Evolutionary conservation across 352 stramenopile genomes (phyloP).

Genomic region (Globisporangium lucens): DNA sequence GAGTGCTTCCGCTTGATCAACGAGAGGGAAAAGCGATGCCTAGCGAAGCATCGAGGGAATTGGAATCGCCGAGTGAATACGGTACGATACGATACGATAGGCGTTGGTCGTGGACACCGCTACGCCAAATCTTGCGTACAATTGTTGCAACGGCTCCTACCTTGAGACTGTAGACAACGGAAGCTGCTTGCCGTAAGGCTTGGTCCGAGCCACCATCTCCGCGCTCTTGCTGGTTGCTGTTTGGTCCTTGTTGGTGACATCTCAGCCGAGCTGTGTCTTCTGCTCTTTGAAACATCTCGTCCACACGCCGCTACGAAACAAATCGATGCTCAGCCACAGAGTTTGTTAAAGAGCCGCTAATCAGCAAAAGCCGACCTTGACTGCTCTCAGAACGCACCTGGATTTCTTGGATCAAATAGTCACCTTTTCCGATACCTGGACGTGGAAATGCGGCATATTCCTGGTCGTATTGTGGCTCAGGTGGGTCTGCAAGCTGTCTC

Average conservation of each 20-base stretch:
- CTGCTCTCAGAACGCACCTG: slow-evolving; percentile 23
- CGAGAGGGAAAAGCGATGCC: slow-evolving; percentile 48
- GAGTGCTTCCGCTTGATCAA: slow-evolving; percentile 48
- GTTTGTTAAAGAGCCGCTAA: not conserved
- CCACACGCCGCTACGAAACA: slow-evolving; percentile 34
- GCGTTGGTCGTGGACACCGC: not conserved
- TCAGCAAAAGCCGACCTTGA: not conserved
- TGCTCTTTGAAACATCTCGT: slow-evolving; percentile 42
- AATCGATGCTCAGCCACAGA: not conserved
- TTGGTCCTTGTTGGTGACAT: slow-evolving; percentile 12
- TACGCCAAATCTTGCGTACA: not conserved
- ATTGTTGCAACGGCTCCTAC: slow-evolving; percentile 4
- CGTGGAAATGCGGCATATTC: not conserved
- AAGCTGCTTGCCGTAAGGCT: slow-evolving; percentile 37
- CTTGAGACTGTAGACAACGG: slow-evolving; percentile 52
- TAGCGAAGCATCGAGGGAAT: slow-evolving; percentile 6
- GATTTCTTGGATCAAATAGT: slow-evolving; percentile 41
- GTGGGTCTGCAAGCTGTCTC: not conserved
- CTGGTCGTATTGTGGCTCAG: not conserved
- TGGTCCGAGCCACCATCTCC: slow-evolving; percentile 16
- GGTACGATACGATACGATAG: not conserved
- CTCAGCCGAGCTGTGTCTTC: slow-evolving; percentile 27
- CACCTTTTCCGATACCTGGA: slow-evolving; percentile 17
- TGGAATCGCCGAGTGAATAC: not conserved
- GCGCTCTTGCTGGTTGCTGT: slow-evolving; percentile 29